Percentiles rank a stretch among this genome's conserved stretches.
phyloP scores from a whole-genome alignment of 805 yeast species.

The Saturnispora sekii region DNA sequence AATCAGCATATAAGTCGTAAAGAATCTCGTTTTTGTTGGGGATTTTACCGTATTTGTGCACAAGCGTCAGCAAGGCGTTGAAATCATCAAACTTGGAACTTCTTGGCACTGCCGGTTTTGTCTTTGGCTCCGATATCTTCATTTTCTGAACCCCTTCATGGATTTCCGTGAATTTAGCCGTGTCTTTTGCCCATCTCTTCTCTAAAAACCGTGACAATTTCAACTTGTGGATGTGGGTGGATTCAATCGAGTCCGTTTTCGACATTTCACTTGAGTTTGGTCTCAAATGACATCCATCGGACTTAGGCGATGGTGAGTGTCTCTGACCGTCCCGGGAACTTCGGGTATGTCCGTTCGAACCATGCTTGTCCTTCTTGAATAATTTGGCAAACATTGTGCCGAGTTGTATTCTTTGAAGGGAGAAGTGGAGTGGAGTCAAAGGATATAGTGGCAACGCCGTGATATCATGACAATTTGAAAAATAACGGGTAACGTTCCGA shows the following conservation, averaged over 20 bases:
- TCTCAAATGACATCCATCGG: not conserved
- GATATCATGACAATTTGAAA: too few relatives aligned
- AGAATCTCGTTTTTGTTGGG: slow-evolving; percentile 10
- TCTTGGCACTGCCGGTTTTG: not conserved
- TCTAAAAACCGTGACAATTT: slow-evolving; percentile 13
- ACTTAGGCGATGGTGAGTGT: not conserved
- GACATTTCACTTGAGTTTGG: slow-evolving; percentile 2
- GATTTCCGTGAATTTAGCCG: not conserved
- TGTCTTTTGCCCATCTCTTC: slow-evolving; percentile 7
- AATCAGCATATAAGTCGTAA: slow-evolving; percentile 3
- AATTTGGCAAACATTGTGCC: too few relatives aligned
- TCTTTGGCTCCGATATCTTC: not conserved
- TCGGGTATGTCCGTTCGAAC: too few relatives aligned
- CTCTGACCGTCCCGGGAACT: too few relatives aligned
- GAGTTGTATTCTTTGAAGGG: too few relatives aligned
- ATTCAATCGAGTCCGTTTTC: slow-evolving; percentile 11
- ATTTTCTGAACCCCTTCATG: not conserved
- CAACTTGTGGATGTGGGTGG: slow-evolving; percentile 10
- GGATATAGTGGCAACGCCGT: too few relatives aligned
- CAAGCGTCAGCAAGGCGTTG: slow-evolving; percentile 9
- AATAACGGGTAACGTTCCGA: too few relatives aligned
- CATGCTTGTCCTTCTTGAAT: too few relatives aligned
- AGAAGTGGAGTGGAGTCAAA: too few relatives aligned
- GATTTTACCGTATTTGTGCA: slow-evolving; percentile 13
- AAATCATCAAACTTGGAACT: slow-evolving; percentile 10